Conservation (phyloP, 2,329 filamentous ascomycete species). For the Ophiostoma ulmi region DNA sequence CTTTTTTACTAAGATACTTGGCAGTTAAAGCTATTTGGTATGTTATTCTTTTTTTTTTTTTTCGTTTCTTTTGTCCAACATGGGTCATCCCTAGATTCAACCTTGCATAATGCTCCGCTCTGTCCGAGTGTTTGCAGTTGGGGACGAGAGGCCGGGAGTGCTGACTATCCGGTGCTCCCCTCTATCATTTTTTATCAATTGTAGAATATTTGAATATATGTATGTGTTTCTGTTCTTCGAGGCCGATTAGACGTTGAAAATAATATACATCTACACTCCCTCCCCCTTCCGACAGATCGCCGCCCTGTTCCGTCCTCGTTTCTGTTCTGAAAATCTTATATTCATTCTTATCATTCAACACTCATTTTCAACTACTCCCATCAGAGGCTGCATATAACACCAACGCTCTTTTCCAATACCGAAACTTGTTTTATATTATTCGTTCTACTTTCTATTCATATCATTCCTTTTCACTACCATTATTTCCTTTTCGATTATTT, state of each 20-base stretch:
- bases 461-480: not conserved
- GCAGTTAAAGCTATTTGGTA: not conserved
- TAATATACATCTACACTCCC: not conserved
- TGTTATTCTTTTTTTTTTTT: not conserved
- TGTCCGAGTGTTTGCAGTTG: not conserved
- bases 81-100: slow-evolving; percentile 2
- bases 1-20: not conserved
- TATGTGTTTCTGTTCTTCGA: not conserved
- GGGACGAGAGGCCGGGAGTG: not conserved
- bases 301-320: not conserved
- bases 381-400: not conserved
- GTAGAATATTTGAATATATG: not conserved
- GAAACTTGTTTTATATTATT: not conserved
- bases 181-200: not conserved
- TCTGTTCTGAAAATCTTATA: not conserved
- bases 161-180: not conserved
- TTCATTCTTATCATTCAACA: not conserved
- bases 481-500: not conserved
- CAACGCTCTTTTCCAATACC: not conserved
- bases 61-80: not conserved
- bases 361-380: not conserved
- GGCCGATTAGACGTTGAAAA: not conserved
- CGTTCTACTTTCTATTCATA: not conserved
- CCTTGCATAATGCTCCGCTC: slow-evolving; percentile 11
- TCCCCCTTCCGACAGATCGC: slow-evolving; percentile 1